Conservation (phyloP, 2,329 filamentous ascomycete genomes). For the Talaromyces islandicus region DNA sequence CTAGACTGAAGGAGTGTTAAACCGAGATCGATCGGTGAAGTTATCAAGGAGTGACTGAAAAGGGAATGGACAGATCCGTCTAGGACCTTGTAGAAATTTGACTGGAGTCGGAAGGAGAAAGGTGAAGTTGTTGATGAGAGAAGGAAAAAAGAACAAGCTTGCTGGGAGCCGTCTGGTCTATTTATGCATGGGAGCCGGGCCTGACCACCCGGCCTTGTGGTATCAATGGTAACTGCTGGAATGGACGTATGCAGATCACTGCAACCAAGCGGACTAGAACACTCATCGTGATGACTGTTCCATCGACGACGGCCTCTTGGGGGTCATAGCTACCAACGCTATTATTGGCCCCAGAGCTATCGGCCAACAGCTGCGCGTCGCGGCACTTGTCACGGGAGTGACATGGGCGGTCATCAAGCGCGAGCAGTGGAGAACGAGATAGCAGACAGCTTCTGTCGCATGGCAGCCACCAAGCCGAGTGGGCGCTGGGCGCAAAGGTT, state of each 20-base stretch:
- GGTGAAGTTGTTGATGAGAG: constrained; percentile 2
- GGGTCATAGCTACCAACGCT: neutral
- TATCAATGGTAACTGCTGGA: neutral
- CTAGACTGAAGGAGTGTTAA: neutral
- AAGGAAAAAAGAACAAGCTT: neutral
- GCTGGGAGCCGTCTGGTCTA: neutral
- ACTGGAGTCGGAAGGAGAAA: neutral
- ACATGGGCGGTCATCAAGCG: neutral
- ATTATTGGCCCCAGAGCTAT: neutral
- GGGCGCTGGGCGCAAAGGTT: neutral
- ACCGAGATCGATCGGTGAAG: constrained; percentile 5
- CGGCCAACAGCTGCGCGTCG: neutral
- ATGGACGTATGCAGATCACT: neutral
- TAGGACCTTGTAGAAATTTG: constrained; percentile 6
- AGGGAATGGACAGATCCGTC: constrained; percentile 12
- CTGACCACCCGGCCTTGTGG: neutral
- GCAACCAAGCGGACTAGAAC: neutral
- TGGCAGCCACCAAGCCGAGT: neutral
- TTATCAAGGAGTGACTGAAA: constrained; percentile 5
- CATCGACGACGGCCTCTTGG: neutral
- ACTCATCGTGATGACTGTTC: neutral
- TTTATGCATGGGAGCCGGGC: constrained; percentile 1
- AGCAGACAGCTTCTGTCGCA: neutral
- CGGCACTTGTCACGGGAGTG: neutral
- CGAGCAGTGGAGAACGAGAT: neutral